Percentiles rank a stretch among this genome's conserved stretches.
Evolutionary conservation across 495 filamentous ascomycete species (phyloP).

Genomic region (Penicillium macrosclerotiorum): DNA sequence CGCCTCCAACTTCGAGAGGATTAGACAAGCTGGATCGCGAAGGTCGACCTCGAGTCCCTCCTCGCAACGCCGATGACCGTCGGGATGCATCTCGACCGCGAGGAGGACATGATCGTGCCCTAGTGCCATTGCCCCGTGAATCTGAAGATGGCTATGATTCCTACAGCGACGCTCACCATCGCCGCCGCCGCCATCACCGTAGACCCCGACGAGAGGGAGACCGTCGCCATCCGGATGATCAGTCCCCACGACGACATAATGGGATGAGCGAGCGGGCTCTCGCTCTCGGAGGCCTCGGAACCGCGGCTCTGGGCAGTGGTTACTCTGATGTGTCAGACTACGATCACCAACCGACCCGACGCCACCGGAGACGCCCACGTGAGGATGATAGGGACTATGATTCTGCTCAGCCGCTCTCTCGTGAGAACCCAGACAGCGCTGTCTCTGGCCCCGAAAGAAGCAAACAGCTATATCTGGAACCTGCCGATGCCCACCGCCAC

Average conservation of each 20-base stretch:
- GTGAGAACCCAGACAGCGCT: conserved; percentile 9
- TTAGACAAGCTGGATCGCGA: conserved; percentile 56
- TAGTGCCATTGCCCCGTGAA: conserved; percentile 38
- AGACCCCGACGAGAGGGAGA: conserved; percentile 24
- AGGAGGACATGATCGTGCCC: conserved; percentile 32
- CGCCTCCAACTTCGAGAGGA: conserved; percentile 61
- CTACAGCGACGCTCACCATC: conserved; percentile 21
- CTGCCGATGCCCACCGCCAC: conserved; percentile 15
- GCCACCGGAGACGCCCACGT: conserved; percentile 10
- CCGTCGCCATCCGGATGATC: conserved; percentile 27
- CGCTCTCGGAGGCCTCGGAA: conserved; percentile 35
- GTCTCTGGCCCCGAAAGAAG: conserved; percentile 8
- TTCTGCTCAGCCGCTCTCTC: conserved; percentile 10
- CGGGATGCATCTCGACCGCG: conserved; percentile 28
- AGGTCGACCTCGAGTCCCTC: conserved; percentile 30
- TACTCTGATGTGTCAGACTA: conserved; percentile 40
- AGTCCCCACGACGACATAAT: conserved; percentile 21
- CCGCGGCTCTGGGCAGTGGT: conserved; percentile 37
- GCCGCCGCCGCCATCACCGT: conserved; percentile 24
- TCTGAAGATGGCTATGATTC: conserved; percentile 40
- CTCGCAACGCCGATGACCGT: conserved; percentile 28
- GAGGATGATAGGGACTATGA: conserved; percentile 14
- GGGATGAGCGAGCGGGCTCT: conserved; percentile 15
- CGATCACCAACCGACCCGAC: conserved; percentile 21
- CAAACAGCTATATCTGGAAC: conserved; percentile 21